Evolutionary conservation across 2,329 filamentous ascomycete genomes (phyloP), one percentile per base, ranked within the genome.

Genomic region (Fusarium sp.): DNA sequence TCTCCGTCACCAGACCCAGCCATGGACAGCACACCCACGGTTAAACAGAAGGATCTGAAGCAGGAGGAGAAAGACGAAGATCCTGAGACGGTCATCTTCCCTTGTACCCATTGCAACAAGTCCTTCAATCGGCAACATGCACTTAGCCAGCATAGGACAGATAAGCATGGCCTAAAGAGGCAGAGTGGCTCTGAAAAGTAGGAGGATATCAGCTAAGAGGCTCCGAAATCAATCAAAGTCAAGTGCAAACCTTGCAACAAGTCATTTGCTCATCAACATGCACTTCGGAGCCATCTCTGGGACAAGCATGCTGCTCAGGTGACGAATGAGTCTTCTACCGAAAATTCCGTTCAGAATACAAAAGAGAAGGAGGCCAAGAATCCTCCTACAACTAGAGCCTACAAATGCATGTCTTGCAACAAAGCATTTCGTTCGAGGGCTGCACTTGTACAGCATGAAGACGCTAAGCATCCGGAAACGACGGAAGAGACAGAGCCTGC

Each of bases 181-280:
- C 27, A 30, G 27, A 30, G 27, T 11, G 27, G 33, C 14, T 7
- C 14, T 35, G 33, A 3, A 15, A 35, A 35, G 33, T 12, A 35
- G 33, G 33, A 35, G 33, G 33, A 14, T 15, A 35, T 3, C 14
- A 6, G 14, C 2, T 3, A 15, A 13, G 33, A 35, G 13, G 13
- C 33, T 15, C 7, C 33, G 33, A 35, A 35, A 8, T 15, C 6
- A 7, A 14, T 7, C 14, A 32, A 4, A n/a, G 20, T 32, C 3
- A 32, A 17, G 2, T 48, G 45, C 14, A 4, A 17, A 12, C 7
- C 2, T 30, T 48, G 45, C 27, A 17, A 11, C 20, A 48, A 13
- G 15, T 6, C 9, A 20, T 48, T 48, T 3, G 18, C 1, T 17
- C 9, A 32, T 48, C 4, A 6, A 14, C 0, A 1, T 17, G 27